Base-by-base conservation (phyloP, 2,329 filamentous ascomycete species). In the Monosporascus sp. region DNA sequence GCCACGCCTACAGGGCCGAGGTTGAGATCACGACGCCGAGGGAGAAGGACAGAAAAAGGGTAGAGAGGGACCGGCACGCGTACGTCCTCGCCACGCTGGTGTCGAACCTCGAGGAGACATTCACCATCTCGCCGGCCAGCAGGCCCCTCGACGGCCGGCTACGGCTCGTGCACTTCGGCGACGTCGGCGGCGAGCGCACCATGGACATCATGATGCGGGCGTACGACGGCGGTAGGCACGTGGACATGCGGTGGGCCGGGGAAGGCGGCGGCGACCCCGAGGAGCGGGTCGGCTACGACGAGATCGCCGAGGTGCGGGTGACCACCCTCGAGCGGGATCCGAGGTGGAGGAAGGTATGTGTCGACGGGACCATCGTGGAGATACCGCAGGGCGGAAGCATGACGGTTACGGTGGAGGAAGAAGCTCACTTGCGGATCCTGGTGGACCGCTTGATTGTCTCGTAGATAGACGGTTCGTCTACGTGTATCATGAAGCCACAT, bases 341-440 rank as follows among this genome's bases (percentile, higher is more conserved):
- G 46, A 75, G 84, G 50, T 97, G 91, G 91, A 78, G 93, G 55
- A 83, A 92, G 64, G 81, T 96, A 15, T 97, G 93, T 67, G 77
- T 97, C n/a, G 93, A 97, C 69, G 93, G 93, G 3, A 90, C 87
- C 50, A 95, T 96, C 62, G 82, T 97, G 3, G 79, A 82, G 54
- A 73, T 96, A 1, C 86, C 88, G 20, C 68, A 76, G 49, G 84
- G 80, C 2, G 91, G 91, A 0, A 86, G 82, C 77, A 81, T 96
- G 69, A 80, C 83, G 54, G 79, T 96, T 0, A 70, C 68, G 56
- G 80, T 72, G 62, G 75, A 80, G 24, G 65, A 68, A 8, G 59
- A 63, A 42, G 65, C 68, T n/a, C 65, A 70, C 25, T 68, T 82
- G 48, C 67, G 65, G 45, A 65, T 84, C 7, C 56, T 83, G 45